Evolutionary conservation across 352 stramenopile genomes (phyloP).

Genomic region (Phytophthora pluvialis): DNA sequence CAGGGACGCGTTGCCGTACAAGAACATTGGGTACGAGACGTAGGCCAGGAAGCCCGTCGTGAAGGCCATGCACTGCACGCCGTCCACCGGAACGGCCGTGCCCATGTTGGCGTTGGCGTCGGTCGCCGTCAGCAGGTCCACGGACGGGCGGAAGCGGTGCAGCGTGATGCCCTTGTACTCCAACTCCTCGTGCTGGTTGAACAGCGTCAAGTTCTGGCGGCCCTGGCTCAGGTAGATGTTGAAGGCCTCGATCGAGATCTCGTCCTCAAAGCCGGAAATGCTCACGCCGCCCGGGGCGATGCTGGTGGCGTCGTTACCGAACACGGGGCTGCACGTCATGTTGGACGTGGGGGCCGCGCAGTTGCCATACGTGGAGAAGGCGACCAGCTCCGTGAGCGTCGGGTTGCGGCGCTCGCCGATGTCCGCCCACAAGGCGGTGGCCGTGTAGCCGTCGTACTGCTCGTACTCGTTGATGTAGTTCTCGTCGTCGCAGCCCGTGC

Average conservation of each 20-base stretch:
- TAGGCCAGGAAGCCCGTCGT: constrained; percentile 60
- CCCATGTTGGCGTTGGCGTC: constrained; percentile 39
- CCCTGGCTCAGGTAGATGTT: constrained; percentile 63
- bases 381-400: constrained; percentile 50
- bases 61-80: constrained; percentile 60
- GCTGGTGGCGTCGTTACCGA: constrained; percentile 59
- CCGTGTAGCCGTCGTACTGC: constrained; percentile 52
- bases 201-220: constrained; percentile 66
- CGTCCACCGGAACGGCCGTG: constrained; percentile 55
- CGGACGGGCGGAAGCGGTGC: constrained; percentile 55
- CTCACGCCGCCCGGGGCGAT: constrained; percentile 51
- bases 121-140: constrained; percentile 39
- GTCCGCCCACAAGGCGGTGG: constrained; percentile 49
- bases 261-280: constrained; percentile 54
- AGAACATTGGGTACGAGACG: constrained; percentile 65
- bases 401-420: constrained; percentile 53
- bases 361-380: constrained; percentile 62
- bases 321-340: constrained; percentile 62
- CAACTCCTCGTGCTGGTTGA: constrained; percentile 47
- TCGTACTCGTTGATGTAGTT: constrained; percentile 61
- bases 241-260: constrained; percentile 43
- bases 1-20: constrained; percentile 59
- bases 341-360: constrained; percentile 52
- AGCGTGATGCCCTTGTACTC: constrained; percentile 57
- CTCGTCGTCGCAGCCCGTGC: constrained; percentile 64